phyloP scores from a whole-genome alignment of 805 yeast species.

The Saturnispora hagleri region DNA sequence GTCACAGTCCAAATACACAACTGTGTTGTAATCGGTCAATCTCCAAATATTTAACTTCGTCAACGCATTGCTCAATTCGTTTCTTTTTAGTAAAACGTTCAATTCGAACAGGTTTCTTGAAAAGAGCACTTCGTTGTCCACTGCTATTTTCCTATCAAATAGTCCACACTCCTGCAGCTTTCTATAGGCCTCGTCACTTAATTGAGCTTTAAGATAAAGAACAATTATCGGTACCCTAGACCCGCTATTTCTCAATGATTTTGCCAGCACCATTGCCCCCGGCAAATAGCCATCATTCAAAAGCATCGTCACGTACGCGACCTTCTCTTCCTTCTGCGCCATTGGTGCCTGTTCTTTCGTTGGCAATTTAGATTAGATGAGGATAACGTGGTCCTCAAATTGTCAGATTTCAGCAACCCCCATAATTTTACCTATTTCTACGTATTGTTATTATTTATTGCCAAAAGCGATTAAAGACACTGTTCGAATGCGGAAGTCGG shows the following conservation, averaged over 20 bases:
- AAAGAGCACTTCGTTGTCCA: slow-evolving; percentile 18
- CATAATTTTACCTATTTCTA: neutral
- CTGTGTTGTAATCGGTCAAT: slow-evolving; percentile 31
- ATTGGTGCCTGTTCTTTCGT: neutral
- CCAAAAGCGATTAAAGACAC: neutral
- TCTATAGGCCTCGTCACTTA: slow-evolving; percentile 10
- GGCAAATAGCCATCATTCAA: slow-evolving; percentile 30
- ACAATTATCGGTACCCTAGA: slow-evolving; percentile 19
- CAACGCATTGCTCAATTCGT: slow-evolving; percentile 30
- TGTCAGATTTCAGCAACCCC: neutral
- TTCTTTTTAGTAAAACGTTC: slow-evolving; percentile 19
- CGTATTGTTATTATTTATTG: neutral
- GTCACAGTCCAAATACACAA: slow-evolving; percentile 60
- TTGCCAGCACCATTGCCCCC: slow-evolving; percentile 28
- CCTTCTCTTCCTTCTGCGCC: neutral
- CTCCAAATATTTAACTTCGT: slow-evolving; percentile 53
- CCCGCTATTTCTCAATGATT: slow-evolving; percentile 18
- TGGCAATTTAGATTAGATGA: neutral
- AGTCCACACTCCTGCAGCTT: slow-evolving; percentile 10
- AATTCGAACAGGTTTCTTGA: slow-evolving; percentile 17
- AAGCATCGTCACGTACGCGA: slow-evolving; percentile 28
- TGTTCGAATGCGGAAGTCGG: neutral
- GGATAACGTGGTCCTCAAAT: neutral
- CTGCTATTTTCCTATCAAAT: slow-evolving; percentile 16
- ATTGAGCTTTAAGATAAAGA: slow-evolving; percentile 11